Evolutionary conservation across 495 filamentous ascomycete genomes (phyloP), one percentile per base, ranked within the genome.

Genomic region (Neurospora sp.): DNA sequence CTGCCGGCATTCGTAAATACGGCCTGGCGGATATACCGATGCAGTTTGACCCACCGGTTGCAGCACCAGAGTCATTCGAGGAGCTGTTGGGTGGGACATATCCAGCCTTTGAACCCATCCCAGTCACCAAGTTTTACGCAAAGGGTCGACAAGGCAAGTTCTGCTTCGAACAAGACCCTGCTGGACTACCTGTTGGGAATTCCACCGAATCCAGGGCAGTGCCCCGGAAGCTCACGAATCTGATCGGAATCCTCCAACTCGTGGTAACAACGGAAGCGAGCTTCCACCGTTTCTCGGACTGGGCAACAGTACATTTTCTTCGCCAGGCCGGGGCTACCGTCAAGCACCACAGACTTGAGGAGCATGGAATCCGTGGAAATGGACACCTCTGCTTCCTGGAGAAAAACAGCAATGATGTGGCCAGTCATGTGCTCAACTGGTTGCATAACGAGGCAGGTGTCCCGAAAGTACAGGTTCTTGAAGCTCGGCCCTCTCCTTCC

Each of bases 321-420:
- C 74, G 81, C 71, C 88, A 91, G 77, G 87, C 86, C 3, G 88
- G 88, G 3, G 84, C 88, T 2, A 38, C 76, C 5, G 81, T 83
- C 7, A 77, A 86, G 70, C 82, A 84, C 71, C 42, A 86, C 69
- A 77, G 86, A 69, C 80, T 90, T 70, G 78, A 74, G 0, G 78
- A 86, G 74, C 69, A 74, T 9, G 84, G 84, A 0, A 85, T 89
- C 37, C 74, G 81, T 40, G 88, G 89, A 2, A 90, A 90, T 76
- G 88, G 85, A 11, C 88, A 90, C 77, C 82, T 90, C 77, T 80
- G 86, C 70, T 88, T 89, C 73, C 78, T 90, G 74, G 88, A 90
- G 81, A 87, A 84, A 81, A 91, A 90, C 70, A 90, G 83, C 74
- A 79, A 85, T 69, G 75, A 80, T 5, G 82, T 88, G 70, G 86